Evolutionary conservation across 140 eudicot genomes (phyloP), one percentile per base, ranked within the genome.

Genomic region (Senecio squalidus): DNA sequence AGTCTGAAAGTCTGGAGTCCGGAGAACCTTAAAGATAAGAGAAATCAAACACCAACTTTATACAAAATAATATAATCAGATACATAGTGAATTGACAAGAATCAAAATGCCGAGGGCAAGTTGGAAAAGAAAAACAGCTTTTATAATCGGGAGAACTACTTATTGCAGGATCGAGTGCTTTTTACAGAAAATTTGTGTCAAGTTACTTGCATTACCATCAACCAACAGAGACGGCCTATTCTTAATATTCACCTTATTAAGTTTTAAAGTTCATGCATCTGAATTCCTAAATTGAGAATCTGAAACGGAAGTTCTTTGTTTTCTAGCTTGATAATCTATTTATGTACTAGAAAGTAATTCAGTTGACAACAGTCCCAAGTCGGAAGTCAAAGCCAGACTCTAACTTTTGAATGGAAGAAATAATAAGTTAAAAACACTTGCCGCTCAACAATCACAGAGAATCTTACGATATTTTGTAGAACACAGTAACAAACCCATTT

Each of bases 1-100:
- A 58, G 78, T 70, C 62, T 60, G 81, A 60, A 79, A 81, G 26
- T 81, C 86, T 20, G 96, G 98, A 68, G 94, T 78, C 59, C 71
- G 74, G 18, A 91, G 80, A 71, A 86, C 88, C 98, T 91, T 66
- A 62, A 77, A 73, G 36, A 69, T 54, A 48, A 55, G 17, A 55
- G 49, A 68, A 23, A 9, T 53, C 20, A 43, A 47, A 11, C n/a
- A 31, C 43, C 54, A 25, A 49, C 22, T 9, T 31, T 10, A 52
- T 14, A 60, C 26, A 11, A 17, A 33, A 10, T 0, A 65, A 5
- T 20, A 9, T 13, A 5, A 6, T 9, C 40, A 29, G 23, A 55
- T 16, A 50, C 11, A 20, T 13, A 45, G 9, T 45, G 26, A 11
- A 40, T 18, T 14, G 46, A 14, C 15, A 8, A 40, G 5, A 40